phyloP scores from a whole-genome alignment of 768 basidiomycete species.

The Phaffia australis region DNA sequence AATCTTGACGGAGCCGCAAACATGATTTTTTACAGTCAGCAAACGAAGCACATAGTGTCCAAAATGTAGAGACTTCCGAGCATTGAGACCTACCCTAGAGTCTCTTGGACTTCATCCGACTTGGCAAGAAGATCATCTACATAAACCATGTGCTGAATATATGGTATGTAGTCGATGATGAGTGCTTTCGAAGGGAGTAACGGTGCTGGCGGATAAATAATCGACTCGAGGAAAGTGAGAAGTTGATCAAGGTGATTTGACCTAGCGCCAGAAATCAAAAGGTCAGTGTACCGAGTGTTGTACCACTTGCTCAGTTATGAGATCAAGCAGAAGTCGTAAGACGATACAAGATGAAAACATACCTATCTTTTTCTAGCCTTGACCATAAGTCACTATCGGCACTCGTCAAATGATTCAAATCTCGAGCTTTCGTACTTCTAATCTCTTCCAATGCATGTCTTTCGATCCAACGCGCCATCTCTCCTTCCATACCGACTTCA shows the following conservation, averaged over 20 bases:
- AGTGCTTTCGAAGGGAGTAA: slow-evolving; percentile 44
- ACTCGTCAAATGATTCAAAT: neutral
- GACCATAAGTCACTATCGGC: neutral
- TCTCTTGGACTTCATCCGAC: neutral
- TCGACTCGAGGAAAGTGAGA: slow-evolving; percentile 44
- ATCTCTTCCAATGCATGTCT: slow-evolving; percentile 13
- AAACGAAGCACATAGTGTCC: too few relatives aligned
- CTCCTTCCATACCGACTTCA: slow-evolving; percentile 28
- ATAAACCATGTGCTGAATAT: slow-evolving; percentile 53
- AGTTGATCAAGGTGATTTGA: slow-evolving; percentile 44
- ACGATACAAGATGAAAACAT: neutral
- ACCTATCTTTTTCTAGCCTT: neutral
- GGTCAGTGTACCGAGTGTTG: neutral
- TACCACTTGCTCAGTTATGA: neutral
- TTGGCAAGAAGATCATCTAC: slow-evolving; percentile 45
- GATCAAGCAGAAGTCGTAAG: too few relatives aligned
- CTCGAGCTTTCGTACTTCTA: neutral
- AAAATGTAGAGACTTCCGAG: too few relatives aligned
- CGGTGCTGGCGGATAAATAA: slow-evolving; percentile 42
- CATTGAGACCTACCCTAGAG: too few relatives aligned
- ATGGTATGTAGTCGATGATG: slow-evolving; percentile 60
- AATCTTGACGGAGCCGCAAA: too few relatives aligned
- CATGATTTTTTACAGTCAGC: too few relatives aligned
- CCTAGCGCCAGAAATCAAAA: slow-evolving; percentile 38
- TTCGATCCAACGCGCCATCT: slow-evolving; percentile 22